Base-by-base conservation (phyloP, 176 grass and related monocot species). In the maize (Zea mays) region DNA sequence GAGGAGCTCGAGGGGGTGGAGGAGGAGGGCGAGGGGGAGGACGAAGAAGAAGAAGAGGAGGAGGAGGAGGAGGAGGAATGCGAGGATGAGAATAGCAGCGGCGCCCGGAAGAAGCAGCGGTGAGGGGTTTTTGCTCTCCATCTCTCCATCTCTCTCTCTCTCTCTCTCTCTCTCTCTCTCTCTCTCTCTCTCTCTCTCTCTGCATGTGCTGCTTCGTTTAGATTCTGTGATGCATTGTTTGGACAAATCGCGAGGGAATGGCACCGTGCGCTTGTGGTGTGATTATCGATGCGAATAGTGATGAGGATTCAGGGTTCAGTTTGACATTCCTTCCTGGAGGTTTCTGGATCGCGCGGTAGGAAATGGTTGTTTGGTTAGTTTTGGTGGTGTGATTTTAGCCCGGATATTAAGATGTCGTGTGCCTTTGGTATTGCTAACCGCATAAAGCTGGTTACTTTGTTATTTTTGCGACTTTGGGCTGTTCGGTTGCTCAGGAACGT, bases 31-130 rank as follows among this genome's bases (percentile, higher is more conserved):
- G 65, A 0, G 5, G 71, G 48, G 1, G 48, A 67, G 7, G 81
- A 87, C 0, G 83, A 37, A 0, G 79, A 72, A 0, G 83, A 79
- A 0, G 92, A 83, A 0, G 90, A 89, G 0, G 96, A 81, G 35
- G 88, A 75, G 3, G n/a, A 54, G 14, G 52, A 65, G n/a, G n/a
- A 67, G 49, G 17, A 71, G n/a, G n/a, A n/a, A n/a, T n/a, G n/a
- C n/a, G n/a, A n/a, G n/a, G n/a, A n/a, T n/a, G n/a, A n/a, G n/a
- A n/a, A n/a, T n/a, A n/a, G n/a, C n/a, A n/a, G n/a, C n/a, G n/a
- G n/a, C n/a, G n/a, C n/a, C 17, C 89, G 85, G 62, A 95, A 81
- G 82, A 99, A 95, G 75, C 91, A 84, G 83, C 84, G 90, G 96
- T 95, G 86, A 82, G 81, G 67, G 56, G 64, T n/a, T 71, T 73